phyloP scores from a whole-genome alignment of 768 basidiomycete genomes.

The Mycena crocata region DNA sequence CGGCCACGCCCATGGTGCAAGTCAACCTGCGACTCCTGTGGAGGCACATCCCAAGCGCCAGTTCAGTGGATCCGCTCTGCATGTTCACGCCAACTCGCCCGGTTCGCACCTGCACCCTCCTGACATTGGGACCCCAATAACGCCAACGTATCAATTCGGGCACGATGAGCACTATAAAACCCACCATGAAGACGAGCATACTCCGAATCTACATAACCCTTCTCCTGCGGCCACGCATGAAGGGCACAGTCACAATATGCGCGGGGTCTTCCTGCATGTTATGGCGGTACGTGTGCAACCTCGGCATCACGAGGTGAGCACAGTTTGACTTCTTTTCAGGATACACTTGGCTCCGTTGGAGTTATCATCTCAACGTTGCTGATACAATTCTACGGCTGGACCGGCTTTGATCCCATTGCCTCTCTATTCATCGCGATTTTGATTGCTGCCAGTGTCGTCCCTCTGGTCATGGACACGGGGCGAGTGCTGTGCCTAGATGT shows the following conservation, averaged over 20 bases:
- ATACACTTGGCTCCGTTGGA: slow-evolving; percentile 96
- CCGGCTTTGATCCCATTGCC: slow-evolving; percentile 98
- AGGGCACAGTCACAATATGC: slow-evolving; percentile 98
- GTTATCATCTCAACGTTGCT: slow-evolving; percentile 97
- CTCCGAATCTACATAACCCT: slow-evolving; percentile 63
- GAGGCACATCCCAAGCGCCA: slow-evolving; percentile 45
- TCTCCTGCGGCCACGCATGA: slow-evolving; percentile 70
- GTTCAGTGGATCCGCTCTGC: slow-evolving; percentile 54
- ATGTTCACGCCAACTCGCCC: slow-evolving; percentile 43
- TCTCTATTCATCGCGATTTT: slow-evolving; percentile 95
- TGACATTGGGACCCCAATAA: slow-evolving; percentile 64
- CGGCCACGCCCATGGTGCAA: slow-evolving; percentile 15
- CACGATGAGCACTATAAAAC: slow-evolving; percentile 63
- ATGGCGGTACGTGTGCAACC: slow-evolving; percentile 75
- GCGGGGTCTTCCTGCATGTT: slow-evolving; percentile 97
- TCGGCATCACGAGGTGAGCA: neutral
- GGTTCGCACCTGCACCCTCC: slow-evolving; percentile 27
- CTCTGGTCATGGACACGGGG: slow-evolving; percentile 94
- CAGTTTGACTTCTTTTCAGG: slow-evolving; percentile 55
- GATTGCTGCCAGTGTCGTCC: slow-evolving; percentile 95
- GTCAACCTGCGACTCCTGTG: slow-evolving; percentile 15
- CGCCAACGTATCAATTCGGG: slow-evolving; percentile 70
- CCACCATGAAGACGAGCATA: slow-evolving; percentile 50
- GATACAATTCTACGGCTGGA: slow-evolving; percentile 97
- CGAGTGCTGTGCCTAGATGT: slow-evolving; percentile 89